A percentile compares a stretch with the other conserved stretches of the same genome.
Evolutionary conservation across 805 yeast species (phyloP).

Genomic region (Candida endomychidarum): DNA sequence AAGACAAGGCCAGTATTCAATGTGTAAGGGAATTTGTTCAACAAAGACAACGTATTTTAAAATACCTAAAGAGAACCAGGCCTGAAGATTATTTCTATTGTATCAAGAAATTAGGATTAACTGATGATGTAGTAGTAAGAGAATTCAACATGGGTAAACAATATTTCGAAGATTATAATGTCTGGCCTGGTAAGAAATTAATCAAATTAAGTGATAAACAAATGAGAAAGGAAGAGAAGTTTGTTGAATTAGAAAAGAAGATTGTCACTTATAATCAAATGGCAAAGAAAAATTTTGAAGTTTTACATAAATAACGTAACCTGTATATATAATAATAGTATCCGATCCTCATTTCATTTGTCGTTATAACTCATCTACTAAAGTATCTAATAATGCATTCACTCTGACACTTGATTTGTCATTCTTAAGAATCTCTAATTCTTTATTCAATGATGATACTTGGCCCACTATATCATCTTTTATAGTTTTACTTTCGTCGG

Average conservation of each 20-base stretch:
- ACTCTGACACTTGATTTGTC: conserved; percentile 22
- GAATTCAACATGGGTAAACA: conserved; percentile 81
- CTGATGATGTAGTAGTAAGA: conserved; percentile 70
- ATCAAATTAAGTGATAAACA: conserved; percentile 47
- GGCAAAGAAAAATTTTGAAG: conserved; percentile 37
- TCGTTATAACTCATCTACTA: conserved; percentile 13
- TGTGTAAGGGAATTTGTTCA: conserved; percentile 81
- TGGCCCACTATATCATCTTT: conserved; percentile 21
- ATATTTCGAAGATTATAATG: conserved; percentile 74
- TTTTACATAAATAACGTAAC: not conserved
- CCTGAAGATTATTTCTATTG: conserved; percentile 85
- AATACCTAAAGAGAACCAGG: conserved; percentile 76
- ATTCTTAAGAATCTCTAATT: conserved; percentile 19
- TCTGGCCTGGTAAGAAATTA: conserved; percentile 72
- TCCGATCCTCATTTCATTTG: not conserved
- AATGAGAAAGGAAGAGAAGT: conserved; percentile 29
- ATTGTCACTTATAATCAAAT: conserved; percentile 37
- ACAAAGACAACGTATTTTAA: conserved; percentile 78
- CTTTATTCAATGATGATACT: conserved; percentile 23
- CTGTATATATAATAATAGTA: not conserved
- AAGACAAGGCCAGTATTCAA: conserved; percentile 72
- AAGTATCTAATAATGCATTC: conserved; percentile 23
- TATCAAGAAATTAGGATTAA: conserved; percentile 81
- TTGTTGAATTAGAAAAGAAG: conserved; percentile 38
- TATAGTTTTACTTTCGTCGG: conserved; percentile 21